Conservation (phyloP, 345 rosid genomes). For the Cardiospermum halicacabum region DNA sequence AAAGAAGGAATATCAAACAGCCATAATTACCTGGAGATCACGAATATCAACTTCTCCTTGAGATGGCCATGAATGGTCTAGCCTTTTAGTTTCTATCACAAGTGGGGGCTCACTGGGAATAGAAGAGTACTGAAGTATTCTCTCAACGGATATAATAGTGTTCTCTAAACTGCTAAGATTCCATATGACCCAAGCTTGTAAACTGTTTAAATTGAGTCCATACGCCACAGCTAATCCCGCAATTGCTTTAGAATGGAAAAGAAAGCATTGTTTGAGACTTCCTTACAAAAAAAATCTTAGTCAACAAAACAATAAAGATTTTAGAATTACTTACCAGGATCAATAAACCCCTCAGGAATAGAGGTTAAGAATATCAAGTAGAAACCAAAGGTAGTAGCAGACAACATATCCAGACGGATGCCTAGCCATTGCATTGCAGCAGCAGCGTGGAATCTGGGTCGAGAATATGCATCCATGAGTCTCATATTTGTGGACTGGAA, state of each 20-base stretch:
- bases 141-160: conserved; percentile 55
- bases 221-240: conserved; percentile 55
- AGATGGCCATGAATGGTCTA: conserved; percentile 51
- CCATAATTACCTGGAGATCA: conserved; percentile 38
- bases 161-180: conserved; percentile 42
- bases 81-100: conserved; percentile 43
- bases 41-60: conserved; percentile 47
- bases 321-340: conserved; percentile 46
- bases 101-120: conserved; percentile 64
- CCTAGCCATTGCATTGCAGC: conserved; percentile 74
- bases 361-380: conserved; percentile 55
- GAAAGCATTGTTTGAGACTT: neutral
- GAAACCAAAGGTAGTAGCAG: conserved; percentile 49
- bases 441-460: conserved; percentile 42
- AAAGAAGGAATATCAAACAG: neutral
- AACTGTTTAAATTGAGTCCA: conserved; percentile 43
- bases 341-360: conserved; percentile 42
- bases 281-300: neutral
- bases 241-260: conserved; percentile 27
- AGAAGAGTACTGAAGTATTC: conserved; percentile 49
- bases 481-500: conserved; percentile 50
- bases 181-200: conserved; percentile 46
- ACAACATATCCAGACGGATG: conserved; percentile 61
- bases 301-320: neutral
- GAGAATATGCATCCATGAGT: conserved; percentile 43